These are phyloP conservation scores for Pholiota adiposa DNA, from an alignment of 1,284 basidiomycete genomes.

Conservation along the genomic window DNA sequence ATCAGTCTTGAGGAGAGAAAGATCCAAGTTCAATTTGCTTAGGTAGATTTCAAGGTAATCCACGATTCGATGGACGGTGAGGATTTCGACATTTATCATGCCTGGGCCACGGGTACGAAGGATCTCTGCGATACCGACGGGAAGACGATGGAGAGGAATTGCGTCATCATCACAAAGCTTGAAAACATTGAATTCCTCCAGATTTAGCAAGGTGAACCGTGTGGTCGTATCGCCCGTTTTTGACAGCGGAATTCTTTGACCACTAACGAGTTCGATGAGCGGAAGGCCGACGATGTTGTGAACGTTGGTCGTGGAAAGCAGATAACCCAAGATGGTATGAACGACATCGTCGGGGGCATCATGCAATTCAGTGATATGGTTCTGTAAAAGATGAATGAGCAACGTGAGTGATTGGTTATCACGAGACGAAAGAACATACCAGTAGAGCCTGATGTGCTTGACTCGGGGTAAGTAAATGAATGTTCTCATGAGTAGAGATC, in stretches of 20 bases:
- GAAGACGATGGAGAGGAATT: conserved; percentile 32
- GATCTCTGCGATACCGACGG: conserved; percentile 22
- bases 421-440: conserved; percentile 24
- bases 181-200: conserved; percentile 33
- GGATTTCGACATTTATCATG: conserved; percentile 32
- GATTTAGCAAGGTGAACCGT: conserved; percentile 30
- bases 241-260: conserved; percentile 26
- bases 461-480: conserved; percentile 17
- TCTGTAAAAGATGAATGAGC: conserved; percentile 6
- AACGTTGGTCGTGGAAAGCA: conserved; percentile 34
- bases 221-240: background rate
- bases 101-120: conserved; percentile 27
- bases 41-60: conserved; percentile 32
- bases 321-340: conserved; percentile 34
- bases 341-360: conserved; percentile 17
- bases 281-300: conserved; percentile 37
- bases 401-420: background rate
- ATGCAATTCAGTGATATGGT: conserved; percentile 1
- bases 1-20: conserved; percentile 19
- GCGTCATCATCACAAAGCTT: conserved; percentile 32
- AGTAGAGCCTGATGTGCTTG: conserved; percentile 23
- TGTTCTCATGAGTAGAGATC: background rate
- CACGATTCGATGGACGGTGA: conserved; percentile 30
- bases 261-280: conserved; percentile 32
- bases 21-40: conserved; percentile 24